Percentiles rank a stretch among this genome's conserved stretches.
Evolutionary conservation across 495 filamentous ascomycete genomes (phyloP).

Genomic region (Aspergillus taichungensis): DNA sequence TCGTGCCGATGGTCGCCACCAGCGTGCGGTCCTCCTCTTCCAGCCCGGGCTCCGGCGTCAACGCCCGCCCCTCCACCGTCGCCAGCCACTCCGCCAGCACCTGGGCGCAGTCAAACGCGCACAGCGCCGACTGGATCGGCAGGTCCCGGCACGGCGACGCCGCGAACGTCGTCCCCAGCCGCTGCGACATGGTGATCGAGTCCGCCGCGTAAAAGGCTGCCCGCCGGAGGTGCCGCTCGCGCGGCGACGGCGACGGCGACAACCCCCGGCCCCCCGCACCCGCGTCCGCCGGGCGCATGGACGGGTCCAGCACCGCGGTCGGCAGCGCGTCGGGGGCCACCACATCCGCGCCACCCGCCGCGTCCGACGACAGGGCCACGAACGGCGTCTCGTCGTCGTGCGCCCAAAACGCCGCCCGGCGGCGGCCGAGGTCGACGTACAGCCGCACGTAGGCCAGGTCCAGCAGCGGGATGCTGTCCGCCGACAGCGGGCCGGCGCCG

Average conservation of each 20-base stretch:
- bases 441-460: conserved; percentile 91
- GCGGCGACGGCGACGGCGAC: conserved; percentile 44
- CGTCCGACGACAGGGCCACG: conserved; percentile 80
- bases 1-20: conserved; percentile 72
- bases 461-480: conserved; percentile 88
- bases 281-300: conserved; percentile 28
- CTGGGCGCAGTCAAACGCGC: conserved; percentile 92
- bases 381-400: conserved; percentile 92
- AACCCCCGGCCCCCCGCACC: conserved; percentile 36
- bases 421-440: conserved; percentile 83
- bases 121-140: conserved; percentile 89
- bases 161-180: conserved; percentile 76
- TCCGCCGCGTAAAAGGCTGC: conserved; percentile 93
- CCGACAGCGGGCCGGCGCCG: conserved; percentile 80
- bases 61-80: conserved; percentile 75
- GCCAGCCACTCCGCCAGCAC: conserved; percentile 95
- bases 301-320: conserved; percentile 23
- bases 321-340: conserved; percentile 50
- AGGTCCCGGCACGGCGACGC: conserved; percentile 81
- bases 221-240: conserved; percentile 84
- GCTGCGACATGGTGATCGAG: conserved; percentile 83
- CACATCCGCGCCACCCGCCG: conserved; percentile 66
- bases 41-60: conserved; percentile 66
- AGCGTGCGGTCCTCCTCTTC: conserved; percentile 90
- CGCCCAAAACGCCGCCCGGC: conserved; percentile 92